These are phyloP conservation scores for Mortierella alpina DNA, from an alignment of 192 early-diverging fungal species.

Conservation along the genomic window DNA sequence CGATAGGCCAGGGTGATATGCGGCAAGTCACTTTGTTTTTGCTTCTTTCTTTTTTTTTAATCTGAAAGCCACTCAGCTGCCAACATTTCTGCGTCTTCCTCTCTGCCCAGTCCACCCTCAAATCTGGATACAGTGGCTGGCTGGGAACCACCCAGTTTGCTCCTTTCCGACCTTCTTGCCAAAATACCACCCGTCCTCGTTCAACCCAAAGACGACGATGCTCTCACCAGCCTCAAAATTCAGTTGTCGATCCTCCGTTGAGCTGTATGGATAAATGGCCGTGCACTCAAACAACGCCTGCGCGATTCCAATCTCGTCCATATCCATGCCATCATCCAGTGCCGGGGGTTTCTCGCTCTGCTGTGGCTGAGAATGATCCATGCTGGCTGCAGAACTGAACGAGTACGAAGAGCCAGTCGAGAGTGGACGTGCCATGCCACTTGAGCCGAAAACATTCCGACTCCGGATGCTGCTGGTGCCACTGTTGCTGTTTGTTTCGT, in stretches of 20 bases:
- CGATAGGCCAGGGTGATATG: not conserved
- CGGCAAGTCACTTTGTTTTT: not conserved
- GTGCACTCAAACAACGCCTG: slow-evolving; percentile 51
- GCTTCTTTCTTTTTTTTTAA: not conserved
- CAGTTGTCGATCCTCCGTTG: slow-evolving; percentile 40
- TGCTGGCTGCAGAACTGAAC: slow-evolving; percentile 5
- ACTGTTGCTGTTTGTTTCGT: slow-evolving; percentile 10
- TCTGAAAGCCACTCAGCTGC: not conserved
- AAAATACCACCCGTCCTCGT: slow-evolving; percentile 53
- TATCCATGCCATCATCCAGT: slow-evolving; percentile 40
- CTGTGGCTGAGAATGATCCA: not conserved
- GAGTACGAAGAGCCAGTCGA: slow-evolving; percentile 18
- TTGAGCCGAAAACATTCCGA: not conserved
- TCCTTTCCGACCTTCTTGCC: slow-evolving; percentile 53
- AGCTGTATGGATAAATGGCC: slow-evolving; percentile 44
- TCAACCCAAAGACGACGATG: slow-evolving; percentile 50
- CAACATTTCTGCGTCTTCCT: not conserved
- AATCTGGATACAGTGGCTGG: slow-evolving; percentile 42
- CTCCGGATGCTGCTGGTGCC: not conserved
- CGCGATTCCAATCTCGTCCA: slow-evolving; percentile 47
- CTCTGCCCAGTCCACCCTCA: not conserved
- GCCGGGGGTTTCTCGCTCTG: slow-evolving; percentile 23
- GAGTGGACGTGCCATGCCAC: slow-evolving; percentile 8
- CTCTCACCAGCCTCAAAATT: slow-evolving; percentile 52
- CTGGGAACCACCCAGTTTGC: slow-evolving; percentile 44